Conservation (phyloP, 2,329 filamentous ascomycete species). For the Escovopsis sp. region DNA sequence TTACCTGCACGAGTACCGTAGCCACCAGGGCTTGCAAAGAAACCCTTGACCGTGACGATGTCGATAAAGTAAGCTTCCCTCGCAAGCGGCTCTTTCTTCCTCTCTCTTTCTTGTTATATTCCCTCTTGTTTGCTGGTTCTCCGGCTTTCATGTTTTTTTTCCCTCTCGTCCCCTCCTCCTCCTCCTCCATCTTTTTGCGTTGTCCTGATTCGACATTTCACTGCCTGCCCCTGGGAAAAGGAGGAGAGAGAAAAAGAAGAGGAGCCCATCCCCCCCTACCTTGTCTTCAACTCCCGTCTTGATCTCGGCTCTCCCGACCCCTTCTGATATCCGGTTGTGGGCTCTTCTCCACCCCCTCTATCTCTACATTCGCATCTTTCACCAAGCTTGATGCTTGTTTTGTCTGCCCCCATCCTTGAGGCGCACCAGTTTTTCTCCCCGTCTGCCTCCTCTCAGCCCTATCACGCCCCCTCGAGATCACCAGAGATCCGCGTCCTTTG, state of each 20-base stretch:
- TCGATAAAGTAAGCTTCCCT: constrained; percentile 37
- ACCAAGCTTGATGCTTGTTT: neutral
- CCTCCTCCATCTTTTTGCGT: constrained; percentile 1
- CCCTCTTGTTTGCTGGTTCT: constrained; percentile 3
- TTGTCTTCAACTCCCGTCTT: too few relatives aligned
- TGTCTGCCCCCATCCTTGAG: neutral
- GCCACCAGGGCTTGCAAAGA: constrained; percentile 18
- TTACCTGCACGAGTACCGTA: constrained; percentile 8
- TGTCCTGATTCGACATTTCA: neutral
- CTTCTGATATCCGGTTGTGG: too few relatives aligned
- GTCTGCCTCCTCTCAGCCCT: neutral
- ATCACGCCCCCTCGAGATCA: constrained; percentile 4
- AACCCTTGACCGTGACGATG: constrained; percentile 27
- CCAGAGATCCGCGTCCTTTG: constrained; percentile 9
- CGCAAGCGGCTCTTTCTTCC: constrained; percentile 4
- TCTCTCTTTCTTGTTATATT: constrained; percentile 5
- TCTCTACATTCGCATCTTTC: neutral
- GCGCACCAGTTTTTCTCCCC: neutral
- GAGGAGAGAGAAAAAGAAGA: too few relatives aligned
- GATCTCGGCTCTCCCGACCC: too few relatives aligned
- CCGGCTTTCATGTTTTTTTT: constrained; percentile 2
- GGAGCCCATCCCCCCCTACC: too few relatives aligned
- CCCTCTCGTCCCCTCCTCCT: constrained; percentile 6
- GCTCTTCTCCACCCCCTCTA: neutral
- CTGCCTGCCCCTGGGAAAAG: too few relatives aligned